Base-by-base conservation (phyloP, 2,329 filamentous ascomycete species). In the Claviceps sp. region DNA sequence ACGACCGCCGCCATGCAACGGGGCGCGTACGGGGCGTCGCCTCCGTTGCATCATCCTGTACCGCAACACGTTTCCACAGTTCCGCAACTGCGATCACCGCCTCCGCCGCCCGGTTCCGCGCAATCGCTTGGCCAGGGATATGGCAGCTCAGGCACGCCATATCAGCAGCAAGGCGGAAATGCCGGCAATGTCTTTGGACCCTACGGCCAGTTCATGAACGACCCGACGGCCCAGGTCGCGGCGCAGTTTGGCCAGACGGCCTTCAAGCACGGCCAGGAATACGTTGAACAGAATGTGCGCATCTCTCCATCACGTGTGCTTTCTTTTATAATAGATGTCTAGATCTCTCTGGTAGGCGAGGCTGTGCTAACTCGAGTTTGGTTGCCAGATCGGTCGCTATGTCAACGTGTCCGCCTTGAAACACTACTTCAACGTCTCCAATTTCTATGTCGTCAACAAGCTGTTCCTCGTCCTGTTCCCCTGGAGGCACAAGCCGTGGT, bases 401-500 rank as follows among this genome's bases (percentile, higher is more conserved):
- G 84, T 98, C 70, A 95, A 90, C 64, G 86, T 97, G 60, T 85
- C 86, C 14, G 88, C 89, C 17, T 78, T 98, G 45, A 98, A 98
- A 70, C 93, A 96, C 72, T 98, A 97, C 77, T 98, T 98, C 75
- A 96, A 97, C 71, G 93, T 98, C 57, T 94, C 90, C 59, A 98
- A 98, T 75, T 87, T 81, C 54, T 98, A 98, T 70, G 93, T 98
- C 65, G 76, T 94, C 65, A 89, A 85, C 71, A 98, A 98, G 71
- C 78, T 98, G 54, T 82, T 85, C 65, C 81, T 98, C 54, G 91
- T 98, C 54, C 82, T 98, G 55, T 95, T 97, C 69, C 93, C 93
- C 51, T 98, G 93, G 91, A 80, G 91, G 60, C 94, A 98, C 70
- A 90, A 90, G 72, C 91, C 91, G 5, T 98, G 93, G 93, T 94